Base-by-base conservation (phyloP, 768 basidiomycete genomes). In the Roridomyces roridus region DNA sequence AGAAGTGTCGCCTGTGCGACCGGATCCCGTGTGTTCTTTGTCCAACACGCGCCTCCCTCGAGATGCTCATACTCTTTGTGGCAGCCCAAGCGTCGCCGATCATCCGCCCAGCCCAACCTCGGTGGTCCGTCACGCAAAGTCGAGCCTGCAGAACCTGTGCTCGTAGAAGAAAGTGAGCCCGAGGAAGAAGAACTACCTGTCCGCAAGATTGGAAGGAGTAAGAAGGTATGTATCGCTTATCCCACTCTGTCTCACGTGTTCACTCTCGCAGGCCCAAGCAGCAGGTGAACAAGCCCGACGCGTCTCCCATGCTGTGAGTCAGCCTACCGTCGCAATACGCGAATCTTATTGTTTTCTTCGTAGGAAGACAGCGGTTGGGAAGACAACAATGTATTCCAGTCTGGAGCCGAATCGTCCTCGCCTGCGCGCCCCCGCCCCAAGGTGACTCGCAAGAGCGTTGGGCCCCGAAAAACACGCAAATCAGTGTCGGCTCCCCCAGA, bases 331-430 rank as follows among this genome's bases (percentile, higher is more conserved):
- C 53, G 43, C 20, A 43, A 6, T 12, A 43, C 46, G 34, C 11
- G 26, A 23, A 51, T 55, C 34, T 43, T 46, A 17, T 55, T 40
- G 15, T 31, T 45, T 39, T 51, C 52, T 55, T 23, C 47, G 57
- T 45, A 49, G 24, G 88, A 90, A 35, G 90, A 91, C 49, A 92
- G 91, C 64, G 91, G 90, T 29, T 94, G 92, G 91, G 92, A 94
- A 66, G 92, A 93, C 62, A 92, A 92, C 66, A 94, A 94, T 60
- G 85, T 92, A 25, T 94, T 94, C 69, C 92, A 94, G 67, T 92
- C 91, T 9, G 92, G 91, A n/a, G 88, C 88, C 5, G 92, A 94
- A 64, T 89, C 88, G n/a, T 91, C 91, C 7, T 92, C 91, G 14
- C 91, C 92, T 29, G 71, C 69, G 10, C 87, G 86, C 17, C 85